Evolutionary conservation across 1,284 basidiomycete genomes (phyloP).

Genomic region (Apiotrichum laibachii): DNA sequence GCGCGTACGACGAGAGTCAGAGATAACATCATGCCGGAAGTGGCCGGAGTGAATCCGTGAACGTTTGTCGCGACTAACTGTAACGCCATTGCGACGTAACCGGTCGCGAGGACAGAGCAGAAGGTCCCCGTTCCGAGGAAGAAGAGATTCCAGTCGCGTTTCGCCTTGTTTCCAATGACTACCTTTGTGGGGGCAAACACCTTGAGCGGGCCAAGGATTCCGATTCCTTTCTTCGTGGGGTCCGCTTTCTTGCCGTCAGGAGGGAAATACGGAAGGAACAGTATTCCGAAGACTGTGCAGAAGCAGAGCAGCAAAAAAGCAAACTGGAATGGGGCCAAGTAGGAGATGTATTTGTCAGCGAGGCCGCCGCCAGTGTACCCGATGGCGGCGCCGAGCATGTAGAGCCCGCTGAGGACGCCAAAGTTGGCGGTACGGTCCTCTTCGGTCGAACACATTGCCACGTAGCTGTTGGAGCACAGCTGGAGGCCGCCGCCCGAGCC

Average conservation of each 20-base stretch:
- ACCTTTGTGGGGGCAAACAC: constrained; percentile 38
- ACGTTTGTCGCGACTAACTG: constrained; percentile 45
- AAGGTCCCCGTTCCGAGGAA: constrained; percentile 44
- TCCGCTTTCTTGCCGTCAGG: constrained; percentile 25
- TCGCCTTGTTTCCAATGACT: constrained; percentile 9
- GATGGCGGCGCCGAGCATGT: constrained; percentile 35
- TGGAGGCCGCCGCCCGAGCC: constrained; percentile 46
- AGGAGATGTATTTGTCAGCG: constrained; percentile 29
- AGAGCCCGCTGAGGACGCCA: constrained; percentile 41
- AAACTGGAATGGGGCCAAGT: constrained; percentile 43
- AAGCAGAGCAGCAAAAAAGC: constrained; percentile 42
- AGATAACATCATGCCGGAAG: constrained; percentile 39
- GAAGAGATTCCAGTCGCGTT: constrained; percentile 38
- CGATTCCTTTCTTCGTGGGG: constrained; percentile 9
- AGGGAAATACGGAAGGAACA: constrained; percentile 47
- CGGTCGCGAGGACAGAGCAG: constrained; percentile 45
- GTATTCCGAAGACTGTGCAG: constrained; percentile 40
- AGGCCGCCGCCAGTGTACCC: constrained; percentile 38
- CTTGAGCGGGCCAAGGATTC: constrained; percentile 42
- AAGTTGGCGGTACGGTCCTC: constrained; percentile 40
- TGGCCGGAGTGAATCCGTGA: constrained; percentile 39
- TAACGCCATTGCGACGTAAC: constrained; percentile 44
- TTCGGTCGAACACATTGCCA: constrained; percentile 17
- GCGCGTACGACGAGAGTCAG: constrained; percentile 38
- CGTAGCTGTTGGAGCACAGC: constrained; percentile 40